Evolutionary conservation across 768 basidiomycete species (phyloP), one percentile per base, ranked within the genome.

Genomic region (Boletus rufocinnamomeus): DNA sequence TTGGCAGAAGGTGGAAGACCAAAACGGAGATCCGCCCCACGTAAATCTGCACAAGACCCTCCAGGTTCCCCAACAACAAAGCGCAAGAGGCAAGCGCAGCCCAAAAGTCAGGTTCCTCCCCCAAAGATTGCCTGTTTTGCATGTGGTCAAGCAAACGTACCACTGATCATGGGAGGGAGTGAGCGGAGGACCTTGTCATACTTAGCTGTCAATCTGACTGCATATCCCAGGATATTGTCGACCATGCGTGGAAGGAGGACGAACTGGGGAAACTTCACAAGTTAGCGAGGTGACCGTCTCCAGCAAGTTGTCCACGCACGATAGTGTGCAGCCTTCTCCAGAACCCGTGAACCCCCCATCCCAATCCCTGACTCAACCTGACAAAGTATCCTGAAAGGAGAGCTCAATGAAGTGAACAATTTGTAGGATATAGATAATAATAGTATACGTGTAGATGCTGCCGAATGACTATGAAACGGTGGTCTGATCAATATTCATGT

Each of bases 121-220:
- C 74, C 77, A 1, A 72, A 75, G 44, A 84, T 84, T 9, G 74
- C 79, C 34, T 91, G 89, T 61, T 73, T 79, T 40, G 73, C 81
- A 7, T 91, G 89, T 69, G 80, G 81, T 45, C 80, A 83, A 68
- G 82, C 80, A 17, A 86, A 88, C 65, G 89, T 91, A 16, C 89
- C 89, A 8, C 76, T 91, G n/a, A 82, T 90, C 52, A 77, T 86
- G 68, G 88, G 88, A 57, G 89, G 89, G 43, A 80, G 89, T 90
- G 63, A 79, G 88, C 80, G 38, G 46, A 37, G 21, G 10, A 7
- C 13, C 27, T 16, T 40, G 16, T 32, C 37, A 30, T 23, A 9
- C 19, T n/a, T 49, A 27, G 5, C 54, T 32, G 28, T 49, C 23
- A 47, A 9, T 30, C 48, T 53, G 35, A 60, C 41, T 21, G 10